Conservation (phyloP, 345 rosid genomes). For the Ceriops tagal region DNA sequence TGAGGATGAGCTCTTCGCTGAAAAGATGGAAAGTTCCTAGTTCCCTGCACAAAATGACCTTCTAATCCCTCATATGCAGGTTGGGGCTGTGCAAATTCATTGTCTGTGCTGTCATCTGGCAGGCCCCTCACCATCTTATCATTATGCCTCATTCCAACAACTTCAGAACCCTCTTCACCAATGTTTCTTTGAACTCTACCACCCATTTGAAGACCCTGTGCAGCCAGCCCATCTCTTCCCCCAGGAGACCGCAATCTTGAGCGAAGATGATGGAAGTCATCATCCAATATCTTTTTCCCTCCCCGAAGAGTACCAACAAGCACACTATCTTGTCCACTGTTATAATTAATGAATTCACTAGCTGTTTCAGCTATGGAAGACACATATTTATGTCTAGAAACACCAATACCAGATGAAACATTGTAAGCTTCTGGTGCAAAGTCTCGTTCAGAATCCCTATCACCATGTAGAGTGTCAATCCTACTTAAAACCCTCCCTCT, state of each 20-base stretch:
- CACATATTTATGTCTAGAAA: constrained; percentile 39
- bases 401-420: constrained; percentile 30
- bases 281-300: constrained; percentile 52
- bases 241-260: constrained; percentile 52
- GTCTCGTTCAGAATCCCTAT: constrained; percentile 48
- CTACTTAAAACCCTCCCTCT: constrained; percentile 60
- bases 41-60: constrained; percentile 49
- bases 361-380: constrained; percentile 38
- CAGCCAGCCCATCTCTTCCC: constrained; percentile 43
- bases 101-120: constrained; percentile 43
- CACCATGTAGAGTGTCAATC: constrained; percentile 37
- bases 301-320: constrained; percentile 52
- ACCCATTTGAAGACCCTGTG: constrained; percentile 40
- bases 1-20: constrained; percentile 47
- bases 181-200: constrained; percentile 53
- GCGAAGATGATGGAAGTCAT: constrained; percentile 42
- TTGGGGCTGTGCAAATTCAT: constrained; percentile 40
- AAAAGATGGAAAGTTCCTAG: constrained; percentile 45
- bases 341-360: constrained; percentile 45
- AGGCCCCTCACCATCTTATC: constrained; percentile 52
- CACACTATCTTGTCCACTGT: constrained; percentile 42
- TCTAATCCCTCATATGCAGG: constrained; percentile 55
- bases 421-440: constrained; percentile 37
- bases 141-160: constrained; percentile 53
- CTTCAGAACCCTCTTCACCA: constrained; percentile 54